A percentile compares a stretch with the other conserved stretches of the same genome.
These are phyloP conservation scores for Nakazawaea ernobii DNA, from an alignment of 805 yeast genomes.

Conservation along the genomic window DNA sequence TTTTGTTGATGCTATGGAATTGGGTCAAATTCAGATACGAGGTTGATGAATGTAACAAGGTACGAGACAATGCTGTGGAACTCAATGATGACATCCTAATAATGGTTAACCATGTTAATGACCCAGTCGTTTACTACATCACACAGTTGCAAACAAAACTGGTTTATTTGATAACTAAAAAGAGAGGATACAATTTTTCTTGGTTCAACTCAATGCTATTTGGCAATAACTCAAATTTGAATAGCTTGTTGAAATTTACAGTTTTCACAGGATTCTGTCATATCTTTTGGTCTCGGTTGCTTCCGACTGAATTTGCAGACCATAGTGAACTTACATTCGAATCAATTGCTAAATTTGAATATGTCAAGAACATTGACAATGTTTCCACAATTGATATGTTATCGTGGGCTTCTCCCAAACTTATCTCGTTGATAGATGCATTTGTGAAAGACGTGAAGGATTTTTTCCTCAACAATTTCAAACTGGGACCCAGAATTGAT, in stretches of 20 bases:
- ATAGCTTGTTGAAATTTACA: neutral
- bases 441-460: too few species aligned
- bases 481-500: too few species aligned
- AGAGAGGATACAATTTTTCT: neutral
- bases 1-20: neutral
- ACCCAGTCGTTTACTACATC: neutral
- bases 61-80: neutral
- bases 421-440: too few species aligned
- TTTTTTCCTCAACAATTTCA: too few species aligned
- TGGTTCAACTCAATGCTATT: neutral
- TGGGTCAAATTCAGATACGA: constrained; percentile 4
- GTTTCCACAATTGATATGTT: too few species aligned
- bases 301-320: neutral
- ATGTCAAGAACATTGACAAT: too few species aligned
- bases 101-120: neutral
- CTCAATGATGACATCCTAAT: neutral
- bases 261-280: neutral
- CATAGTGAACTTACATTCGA: neutral
- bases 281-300: neutral
- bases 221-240: neutral
- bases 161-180: neutral
- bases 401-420: too few species aligned
- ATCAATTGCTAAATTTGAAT: too few species aligned
- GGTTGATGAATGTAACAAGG: neutral
- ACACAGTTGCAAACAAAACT: neutral